These are phyloP conservation scores for Cladophialophora psammophila DNA, from an alignment of 2,329 filamentous ascomycete species.

Conservation along the genomic window DNA sequence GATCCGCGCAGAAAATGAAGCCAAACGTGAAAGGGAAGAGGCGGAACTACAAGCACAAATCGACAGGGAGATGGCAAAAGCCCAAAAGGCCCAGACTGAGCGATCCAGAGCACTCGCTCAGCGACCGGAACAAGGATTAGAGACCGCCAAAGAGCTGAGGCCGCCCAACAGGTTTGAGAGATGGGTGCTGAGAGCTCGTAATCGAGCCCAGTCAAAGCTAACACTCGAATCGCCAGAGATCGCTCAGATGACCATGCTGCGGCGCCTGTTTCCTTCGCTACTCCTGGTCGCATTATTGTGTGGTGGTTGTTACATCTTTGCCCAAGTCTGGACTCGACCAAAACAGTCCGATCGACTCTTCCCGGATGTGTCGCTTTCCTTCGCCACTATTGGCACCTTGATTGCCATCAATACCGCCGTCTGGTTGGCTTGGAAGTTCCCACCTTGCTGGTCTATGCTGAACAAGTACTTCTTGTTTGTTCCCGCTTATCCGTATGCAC, in stretches of 20 bases:
- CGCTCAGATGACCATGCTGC: slow-evolving; percentile 37
- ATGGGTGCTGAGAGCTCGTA: slow-evolving; percentile 37
- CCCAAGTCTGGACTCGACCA: slow-evolving; percentile 59
- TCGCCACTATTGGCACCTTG: slow-evolving; percentile 60
- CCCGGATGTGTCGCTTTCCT: slow-evolving; percentile 58
- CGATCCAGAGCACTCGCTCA: slow-evolving; percentile 40
- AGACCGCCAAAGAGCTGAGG: slow-evolving; percentile 35
- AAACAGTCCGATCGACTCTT: slow-evolving; percentile 57
- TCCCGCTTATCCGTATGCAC: slow-evolving; percentile 60
- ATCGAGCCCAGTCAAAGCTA: slow-evolving; percentile 35
- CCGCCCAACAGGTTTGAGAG: slow-evolving; percentile 41
- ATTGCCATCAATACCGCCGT: slow-evolving; percentile 59
- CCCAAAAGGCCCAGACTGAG: slow-evolving; percentile 47
- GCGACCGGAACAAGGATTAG: slow-evolving; percentile 38
- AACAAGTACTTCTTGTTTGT: slow-evolving; percentile 64
- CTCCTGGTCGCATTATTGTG: slow-evolving; percentile 50
- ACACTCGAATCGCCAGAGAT: slow-evolving; percentile 39
- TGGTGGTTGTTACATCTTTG: slow-evolving; percentile 53
- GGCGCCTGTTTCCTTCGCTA: slow-evolving; percentile 56
- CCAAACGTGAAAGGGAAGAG: slow-evolving; percentile 52
- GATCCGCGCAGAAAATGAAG: slow-evolving; percentile 51
- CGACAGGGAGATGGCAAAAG: slow-evolving; percentile 59
- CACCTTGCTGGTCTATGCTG: slow-evolving; percentile 62
- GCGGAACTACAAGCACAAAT: slow-evolving; percentile 59
- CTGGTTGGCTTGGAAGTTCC: slow-evolving; percentile 61